Conservation (phyloP, 352 stramenopile genomes). For the Phytophthora pluvialis region DNA sequence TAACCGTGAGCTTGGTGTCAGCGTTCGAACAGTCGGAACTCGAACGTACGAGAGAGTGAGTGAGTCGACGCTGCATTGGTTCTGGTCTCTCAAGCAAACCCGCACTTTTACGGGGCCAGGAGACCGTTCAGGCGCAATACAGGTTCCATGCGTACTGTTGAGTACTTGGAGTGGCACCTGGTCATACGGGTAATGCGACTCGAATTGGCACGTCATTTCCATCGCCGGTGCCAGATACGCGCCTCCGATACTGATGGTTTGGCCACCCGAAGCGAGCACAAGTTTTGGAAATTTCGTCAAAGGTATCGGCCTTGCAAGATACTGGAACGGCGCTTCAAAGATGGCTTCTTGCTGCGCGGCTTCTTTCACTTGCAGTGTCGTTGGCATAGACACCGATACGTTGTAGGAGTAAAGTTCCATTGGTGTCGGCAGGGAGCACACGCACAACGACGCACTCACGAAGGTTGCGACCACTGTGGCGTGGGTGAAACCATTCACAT, state of each 20-base stretch:
- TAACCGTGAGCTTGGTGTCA: not conserved
- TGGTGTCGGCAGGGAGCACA: conserved; percentile 24
- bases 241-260: conserved; percentile 21
- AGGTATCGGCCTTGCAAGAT: conserved; percentile 22
- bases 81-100: conserved; percentile 35
- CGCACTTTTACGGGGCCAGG: conserved; percentile 35
- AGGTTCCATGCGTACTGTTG: conserved; percentile 41
- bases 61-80: conserved; percentile 28
- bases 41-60: conserved; percentile 22
- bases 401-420: conserved; percentile 9
- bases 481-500: not conserved
- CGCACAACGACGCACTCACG: conserved; percentile 6
- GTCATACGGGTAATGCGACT: conserved; percentile 32
- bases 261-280: conserved; percentile 15
- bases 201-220: conserved; percentile 31
- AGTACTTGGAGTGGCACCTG: conserved; percentile 30
- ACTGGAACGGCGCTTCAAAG: conserved; percentile 38
- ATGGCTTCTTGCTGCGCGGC: conserved; percentile 20
- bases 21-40: conserved; percentile 10
- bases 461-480: not conserved
- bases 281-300: conserved; percentile 11
- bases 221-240: conserved; percentile 8
- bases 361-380: conserved; percentile 38
- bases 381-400: conserved; percentile 16
- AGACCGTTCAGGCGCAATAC: conserved; percentile 34